Conservation (phyloP, 2,329 filamentous ascomycete species). For the Talaromyces verruculosus region DNA sequence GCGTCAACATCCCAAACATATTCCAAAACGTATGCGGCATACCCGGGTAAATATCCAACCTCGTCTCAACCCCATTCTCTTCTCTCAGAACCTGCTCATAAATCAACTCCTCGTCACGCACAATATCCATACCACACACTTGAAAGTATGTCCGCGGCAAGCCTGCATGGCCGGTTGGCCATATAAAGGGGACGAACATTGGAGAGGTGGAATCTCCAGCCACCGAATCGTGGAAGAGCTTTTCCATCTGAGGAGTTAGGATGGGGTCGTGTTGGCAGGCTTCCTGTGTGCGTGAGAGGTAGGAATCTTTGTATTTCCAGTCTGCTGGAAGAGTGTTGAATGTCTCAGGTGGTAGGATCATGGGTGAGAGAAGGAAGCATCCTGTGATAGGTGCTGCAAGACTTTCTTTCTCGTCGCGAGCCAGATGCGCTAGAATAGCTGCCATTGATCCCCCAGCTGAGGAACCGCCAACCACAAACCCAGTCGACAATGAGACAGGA, state of each 20-base stretch:
- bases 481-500: slow-evolving; percentile 42
- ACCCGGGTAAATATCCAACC: slow-evolving; percentile 34
- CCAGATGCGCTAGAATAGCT: slow-evolving; percentile 34
- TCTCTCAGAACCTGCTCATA: slow-evolving; percentile 28
- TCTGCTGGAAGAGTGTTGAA: slow-evolving; percentile 25
- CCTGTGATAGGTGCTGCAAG: slow-evolving; percentile 48
- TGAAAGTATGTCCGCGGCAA: slow-evolving; percentile 30
- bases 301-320: slow-evolving; percentile 21
- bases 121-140: slow-evolving; percentile 30
- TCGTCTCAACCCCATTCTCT: slow-evolving; percentile 31
- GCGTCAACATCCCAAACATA: slow-evolving; percentile 15
- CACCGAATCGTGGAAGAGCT: slow-evolving; percentile 11
- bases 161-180: slow-evolving; percentile 29
- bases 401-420: slow-evolving; percentile 35
- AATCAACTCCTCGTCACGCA: slow-evolving; percentile 30
- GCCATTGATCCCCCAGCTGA: slow-evolving; percentile 49
- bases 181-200: slow-evolving; percentile 1
- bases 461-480: slow-evolving; percentile 53
- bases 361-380: slow-evolving; percentile 33
- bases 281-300: slow-evolving; percentile 33
- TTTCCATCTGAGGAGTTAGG: slow-evolving; percentile 31
- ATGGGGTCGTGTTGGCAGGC: slow-evolving; percentile 27
- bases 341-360: slow-evolving; percentile 37
- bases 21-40: slow-evolving; percentile 35
- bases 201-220: slow-evolving; percentile 7